Evolutionary conservation across 768 basidiomycete genomes (phyloP), one percentile per base, ranked within the genome.

Genomic region (Calocera viscosa): DNA sequence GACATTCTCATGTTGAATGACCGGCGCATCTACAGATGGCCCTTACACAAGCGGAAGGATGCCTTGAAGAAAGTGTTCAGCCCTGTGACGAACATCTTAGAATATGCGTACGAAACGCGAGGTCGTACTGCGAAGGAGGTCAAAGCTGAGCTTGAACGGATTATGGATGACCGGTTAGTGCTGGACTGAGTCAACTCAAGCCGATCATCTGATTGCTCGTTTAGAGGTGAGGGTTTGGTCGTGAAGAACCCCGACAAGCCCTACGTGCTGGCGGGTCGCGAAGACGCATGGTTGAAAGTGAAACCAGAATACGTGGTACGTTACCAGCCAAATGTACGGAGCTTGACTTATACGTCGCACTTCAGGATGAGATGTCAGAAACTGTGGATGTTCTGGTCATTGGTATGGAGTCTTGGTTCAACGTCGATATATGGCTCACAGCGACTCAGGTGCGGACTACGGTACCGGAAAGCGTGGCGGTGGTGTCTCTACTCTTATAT

Each of bases 261-360:
- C 68, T 99, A 99, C 75, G 80, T 85, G 14, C 78, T 96, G 47
- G 94, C 94, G 71, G 92, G 90, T 0, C 81, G 96, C 67, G 91
- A 89, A 71, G 83, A 86, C 74, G 88, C 91, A 71, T 99, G 96
- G 95, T 85, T 95, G 72, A 99, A 99, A 79, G 88, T 93, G 26
- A 91, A 91, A 72, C 89, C 89, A 0, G 90, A 92, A 74, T 93
- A 91, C 70, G 89, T 90, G 86, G 90, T 89, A 70, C 64, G 78
- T 73, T 26, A 19, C 26, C 60, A 0, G 14, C 30, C 43, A 47
- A 8, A 17, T 19, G 7, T 47, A 40, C 19, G 43, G 8, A 24
- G 43, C 2, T 49, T 38, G 7, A 63, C 26, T 22, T 35, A 5
- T 16, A 33, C 26, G 22, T 32, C 33, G 12, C 24, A 26, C 64